These are phyloP conservation scores for Pneumocystis carinii DNA, from an alignment of 1,139 yeast species.

Conservation along the genomic window DNA sequence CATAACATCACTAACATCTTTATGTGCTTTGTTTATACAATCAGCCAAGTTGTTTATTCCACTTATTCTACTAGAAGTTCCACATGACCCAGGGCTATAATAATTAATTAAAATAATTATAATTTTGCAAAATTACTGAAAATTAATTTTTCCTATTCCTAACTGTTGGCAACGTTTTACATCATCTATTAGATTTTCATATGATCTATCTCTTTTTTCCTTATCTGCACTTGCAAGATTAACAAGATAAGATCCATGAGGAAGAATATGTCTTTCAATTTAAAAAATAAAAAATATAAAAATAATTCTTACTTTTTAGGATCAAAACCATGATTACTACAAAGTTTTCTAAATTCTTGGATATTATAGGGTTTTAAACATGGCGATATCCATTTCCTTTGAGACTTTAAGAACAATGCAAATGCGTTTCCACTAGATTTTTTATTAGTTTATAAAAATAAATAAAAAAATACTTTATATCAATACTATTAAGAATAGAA, in stretches of 20 bases:
- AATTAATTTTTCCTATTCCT: slow-evolving; percentile 72
- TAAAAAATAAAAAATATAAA: neutral
- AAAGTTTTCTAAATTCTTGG: slow-evolving; percentile 43
- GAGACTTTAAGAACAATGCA: slow-evolving; percentile 81
- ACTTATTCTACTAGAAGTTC: slow-evolving; percentile 52
- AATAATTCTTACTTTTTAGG: slow-evolving; percentile 33
- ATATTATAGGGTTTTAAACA: slow-evolving; percentile 55
- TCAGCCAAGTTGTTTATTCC: slow-evolving; percentile 58
- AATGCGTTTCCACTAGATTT: slow-evolving; percentile 45
- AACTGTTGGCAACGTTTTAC: slow-evolving; percentile 70
- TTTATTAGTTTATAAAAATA: neutral
- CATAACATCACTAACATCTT: slow-evolving; percentile 60
- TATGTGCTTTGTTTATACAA: slow-evolving; percentile 64
- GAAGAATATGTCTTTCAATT: slow-evolving; percentile 38
- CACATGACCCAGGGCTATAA: slow-evolving; percentile 61
- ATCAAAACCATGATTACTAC: slow-evolving; percentile 50
- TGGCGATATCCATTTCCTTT: slow-evolving; percentile 83
- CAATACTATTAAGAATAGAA: slow-evolving; percentile 57
- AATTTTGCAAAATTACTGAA: slow-evolving; percentile 33
- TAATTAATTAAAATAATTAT: slow-evolving; percentile 1
- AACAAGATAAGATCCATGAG: slow-evolving; percentile 89
- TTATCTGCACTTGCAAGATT: slow-evolving; percentile 81
- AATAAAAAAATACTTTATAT: slow-evolving; percentile 42
- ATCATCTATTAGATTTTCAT: slow-evolving; percentile 73
- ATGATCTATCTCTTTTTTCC: slow-evolving; percentile 64